Evolutionary conservation across 106 monocot genomes (phyloP).

Genomic region (Dactylorhiza incarnata): DNA sequence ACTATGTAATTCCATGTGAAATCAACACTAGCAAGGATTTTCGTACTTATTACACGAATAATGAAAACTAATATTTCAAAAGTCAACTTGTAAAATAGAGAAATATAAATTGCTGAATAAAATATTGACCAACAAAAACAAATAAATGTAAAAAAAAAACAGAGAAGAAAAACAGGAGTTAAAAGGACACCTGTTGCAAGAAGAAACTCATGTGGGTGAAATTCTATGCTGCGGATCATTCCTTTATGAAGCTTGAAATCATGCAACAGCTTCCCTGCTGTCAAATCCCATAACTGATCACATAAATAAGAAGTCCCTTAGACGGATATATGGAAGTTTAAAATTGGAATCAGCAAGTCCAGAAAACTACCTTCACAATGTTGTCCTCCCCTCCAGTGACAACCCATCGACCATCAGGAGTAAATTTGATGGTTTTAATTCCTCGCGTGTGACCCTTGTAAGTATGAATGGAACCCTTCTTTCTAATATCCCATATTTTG

Average conservation of each 20-base stretch:
- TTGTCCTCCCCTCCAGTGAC: slow-evolving; percentile 94
- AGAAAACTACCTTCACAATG: slow-evolving; percentile 55
- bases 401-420: slow-evolving; percentile 96
- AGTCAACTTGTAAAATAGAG: neutral
- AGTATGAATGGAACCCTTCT: slow-evolving; percentile 89
- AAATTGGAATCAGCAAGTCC: neutral
- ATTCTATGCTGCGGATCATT: slow-evolving; percentile 63
- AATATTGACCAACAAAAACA: neutral
- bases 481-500: slow-evolving; percentile 94
- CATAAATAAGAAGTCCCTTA: slow-evolving; percentile 1
- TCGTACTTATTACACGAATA: neutral
- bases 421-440: slow-evolving; percentile 71
- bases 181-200: slow-evolving; percentile 75
- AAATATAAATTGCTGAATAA: neutral
- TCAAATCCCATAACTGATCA: slow-evolving; percentile 81
- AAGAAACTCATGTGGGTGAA: slow-evolving; percentile 93
- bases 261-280: slow-evolving; percentile 89
- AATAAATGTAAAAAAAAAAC: neutral
- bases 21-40: neutral
- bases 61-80: neutral
- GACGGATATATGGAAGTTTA: slow-evolving; percentile 1
- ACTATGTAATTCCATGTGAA: neutral
- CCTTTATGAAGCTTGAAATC: slow-evolving; percentile 85
- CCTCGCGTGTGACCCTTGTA: slow-evolving; percentile 77
- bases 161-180: neutral